These are phyloP conservation scores for Lachancea sp. DNA, from an alignment of 805 yeast genomes.

Conservation along the genomic window DNA sequence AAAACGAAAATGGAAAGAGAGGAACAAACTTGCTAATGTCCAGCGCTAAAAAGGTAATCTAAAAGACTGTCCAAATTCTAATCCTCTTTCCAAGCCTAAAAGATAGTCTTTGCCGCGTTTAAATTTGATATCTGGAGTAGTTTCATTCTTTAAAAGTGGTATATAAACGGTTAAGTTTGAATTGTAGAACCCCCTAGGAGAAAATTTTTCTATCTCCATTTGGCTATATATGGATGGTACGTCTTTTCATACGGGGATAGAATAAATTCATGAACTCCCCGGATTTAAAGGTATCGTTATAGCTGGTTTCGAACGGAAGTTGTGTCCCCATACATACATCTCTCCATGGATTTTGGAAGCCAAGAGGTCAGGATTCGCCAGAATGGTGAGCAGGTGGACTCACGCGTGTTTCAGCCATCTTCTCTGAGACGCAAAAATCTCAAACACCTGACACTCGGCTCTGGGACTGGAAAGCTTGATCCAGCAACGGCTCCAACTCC, in stretches of 20 bases:
- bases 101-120: neutral
- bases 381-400: conserved; percentile 1
- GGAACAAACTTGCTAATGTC: too few species aligned
- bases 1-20: too few species aligned
- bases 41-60: too few species aligned
- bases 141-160: neutral
- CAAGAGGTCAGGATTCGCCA: conserved; percentile 2
- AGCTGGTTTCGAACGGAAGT: too few species aligned
- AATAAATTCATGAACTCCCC: too few species aligned
- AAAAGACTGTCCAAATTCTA: too few species aligned
- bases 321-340: neutral
- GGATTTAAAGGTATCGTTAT: too few species aligned
- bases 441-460: conserved; percentile 45
- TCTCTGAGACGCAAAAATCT: conserved; percentile 52
- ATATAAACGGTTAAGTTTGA: neutral
- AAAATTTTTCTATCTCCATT: neutral
- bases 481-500: conserved; percentile 1
- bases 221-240: too few species aligned
- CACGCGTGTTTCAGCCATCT: conserved; percentile 34
- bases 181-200: neutral
- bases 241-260: too few species aligned
- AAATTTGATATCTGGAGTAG: neutral
- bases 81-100: neutral
- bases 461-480: conserved; percentile 4
- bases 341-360: conserved; percentile 2